Conservation (phyloP, 345 rosid genomes). For the Angophora floribunda region DNA sequence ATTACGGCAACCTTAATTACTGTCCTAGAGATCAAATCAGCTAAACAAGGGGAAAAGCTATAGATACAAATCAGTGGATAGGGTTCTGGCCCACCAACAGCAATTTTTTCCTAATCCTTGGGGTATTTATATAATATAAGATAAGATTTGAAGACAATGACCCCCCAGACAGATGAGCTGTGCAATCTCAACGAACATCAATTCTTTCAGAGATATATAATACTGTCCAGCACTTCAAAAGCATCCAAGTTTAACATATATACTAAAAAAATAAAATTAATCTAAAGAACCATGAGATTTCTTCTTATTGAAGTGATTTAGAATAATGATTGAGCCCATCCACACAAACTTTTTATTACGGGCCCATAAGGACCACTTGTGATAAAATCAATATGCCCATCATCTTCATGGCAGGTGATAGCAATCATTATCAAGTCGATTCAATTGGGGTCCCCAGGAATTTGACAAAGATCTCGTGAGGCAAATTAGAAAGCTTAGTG, state of each 20-base stretch:
- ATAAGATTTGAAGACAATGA: background rate
- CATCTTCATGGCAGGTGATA: background rate
- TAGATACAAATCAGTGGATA: background rate
- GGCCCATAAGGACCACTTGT: background rate
- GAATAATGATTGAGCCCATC: background rate
- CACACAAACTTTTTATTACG: background rate
- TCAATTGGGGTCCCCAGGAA: background rate
- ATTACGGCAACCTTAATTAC: background rate
- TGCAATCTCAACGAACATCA: background rate
- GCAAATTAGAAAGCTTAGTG: background rate
- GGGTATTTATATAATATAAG: background rate
- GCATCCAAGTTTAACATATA: background rate
- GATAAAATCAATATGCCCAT: background rate
- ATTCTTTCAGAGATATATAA: background rate
- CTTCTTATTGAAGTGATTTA: background rate
- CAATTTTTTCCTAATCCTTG: background rate
- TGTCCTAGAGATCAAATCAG: background rate
- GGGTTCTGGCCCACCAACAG: background rate
- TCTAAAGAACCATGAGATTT: background rate
- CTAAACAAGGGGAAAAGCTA: background rate
- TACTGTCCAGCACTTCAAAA: background rate
- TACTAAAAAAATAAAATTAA: background rate
- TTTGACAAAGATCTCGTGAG: background rate
- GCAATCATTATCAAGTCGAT: background rate
- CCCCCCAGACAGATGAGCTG: background rate